Conservation (phyloP, 345 rosid genomes). For the Isatis tinctoria region DNA sequence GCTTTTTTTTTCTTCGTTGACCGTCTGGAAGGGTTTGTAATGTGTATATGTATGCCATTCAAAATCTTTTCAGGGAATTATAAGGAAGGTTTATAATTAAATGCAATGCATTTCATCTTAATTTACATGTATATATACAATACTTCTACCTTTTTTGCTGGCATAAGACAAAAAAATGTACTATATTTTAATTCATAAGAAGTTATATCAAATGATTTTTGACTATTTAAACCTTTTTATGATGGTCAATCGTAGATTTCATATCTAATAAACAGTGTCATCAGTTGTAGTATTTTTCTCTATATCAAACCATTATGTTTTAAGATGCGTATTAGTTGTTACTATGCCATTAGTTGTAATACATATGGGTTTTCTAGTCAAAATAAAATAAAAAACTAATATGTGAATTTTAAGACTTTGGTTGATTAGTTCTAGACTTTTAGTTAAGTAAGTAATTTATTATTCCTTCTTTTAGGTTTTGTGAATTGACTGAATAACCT, state of each 20-base stretch:
- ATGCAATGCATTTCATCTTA: neutral
- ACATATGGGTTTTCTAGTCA: neutral
- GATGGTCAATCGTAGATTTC: neutral
- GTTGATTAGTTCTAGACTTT: neutral
- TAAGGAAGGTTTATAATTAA: neutral
- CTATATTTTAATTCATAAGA: neutral
- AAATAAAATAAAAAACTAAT: neutral
- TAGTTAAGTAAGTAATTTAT: neutral
- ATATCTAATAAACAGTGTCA: neutral
- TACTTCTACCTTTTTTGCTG: neutral
- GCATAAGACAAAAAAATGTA: neutral
- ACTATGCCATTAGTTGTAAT: neutral
- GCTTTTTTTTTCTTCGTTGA: neutral
- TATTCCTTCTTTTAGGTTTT: neutral
- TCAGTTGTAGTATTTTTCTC: neutral
- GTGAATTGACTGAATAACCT: neutral
- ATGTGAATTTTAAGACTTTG: neutral
- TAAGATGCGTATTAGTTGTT: neutral
- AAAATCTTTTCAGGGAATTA: neutral
- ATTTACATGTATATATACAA: neutral
- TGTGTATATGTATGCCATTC: neutral
- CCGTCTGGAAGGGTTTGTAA: neutral
- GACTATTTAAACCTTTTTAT: neutral
- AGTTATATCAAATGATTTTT: neutral
- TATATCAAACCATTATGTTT: neutral